Evolutionary conservation across 1,284 basidiomycete genomes (phyloP).

Genomic region (Moesziomyces globuligerus): DNA sequence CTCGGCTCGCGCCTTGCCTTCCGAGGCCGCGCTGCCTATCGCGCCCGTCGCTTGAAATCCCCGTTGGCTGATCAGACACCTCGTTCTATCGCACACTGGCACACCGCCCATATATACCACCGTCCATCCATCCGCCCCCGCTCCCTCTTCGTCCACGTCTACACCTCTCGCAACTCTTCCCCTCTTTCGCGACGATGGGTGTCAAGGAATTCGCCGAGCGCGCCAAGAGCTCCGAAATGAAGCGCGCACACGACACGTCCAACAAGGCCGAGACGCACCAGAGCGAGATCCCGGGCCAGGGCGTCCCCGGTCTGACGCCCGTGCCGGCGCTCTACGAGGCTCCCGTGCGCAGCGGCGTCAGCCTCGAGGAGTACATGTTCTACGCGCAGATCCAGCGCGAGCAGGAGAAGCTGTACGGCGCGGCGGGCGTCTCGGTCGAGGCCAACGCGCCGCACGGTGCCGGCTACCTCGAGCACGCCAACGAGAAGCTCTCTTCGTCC

Average conservation of each 20-base stretch:
- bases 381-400: slow-evolving; percentile 47
- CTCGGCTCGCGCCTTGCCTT: too few species aligned
- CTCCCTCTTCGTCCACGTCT: background rate
- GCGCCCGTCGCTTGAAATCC: too few species aligned
- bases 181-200: slow-evolving; percentile 17
- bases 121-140: too few species aligned
- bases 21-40: too few species aligned
- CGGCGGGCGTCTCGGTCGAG: slow-evolving; percentile 28
- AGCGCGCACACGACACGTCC: slow-evolving; percentile 33
- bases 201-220: slow-evolving; percentile 19
- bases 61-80: too few species aligned
- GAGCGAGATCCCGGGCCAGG: slow-evolving; percentile 36
- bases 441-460: slow-evolving; percentile 22
- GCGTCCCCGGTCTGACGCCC: slow-evolving; percentile 28
- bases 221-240: slow-evolving; percentile 33
- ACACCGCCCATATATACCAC: too few species aligned
- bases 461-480: slow-evolving; percentile 22
- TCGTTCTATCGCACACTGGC: too few species aligned
- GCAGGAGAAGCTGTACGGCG: slow-evolving; percentile 36
- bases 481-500: slow-evolving; percentile 5
- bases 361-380: slow-evolving; percentile 49
- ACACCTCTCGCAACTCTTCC: slow-evolving; percentile 1
- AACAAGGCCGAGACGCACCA: slow-evolving; percentile 45
- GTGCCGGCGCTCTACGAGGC: slow-evolving; percentile 40
- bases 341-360: slow-evolving; percentile 8